These are phyloP conservation scores for Penicillium crustosum DNA, from an alignment of 2,329 filamentous ascomycete species.

Conservation along the genomic window DNA sequence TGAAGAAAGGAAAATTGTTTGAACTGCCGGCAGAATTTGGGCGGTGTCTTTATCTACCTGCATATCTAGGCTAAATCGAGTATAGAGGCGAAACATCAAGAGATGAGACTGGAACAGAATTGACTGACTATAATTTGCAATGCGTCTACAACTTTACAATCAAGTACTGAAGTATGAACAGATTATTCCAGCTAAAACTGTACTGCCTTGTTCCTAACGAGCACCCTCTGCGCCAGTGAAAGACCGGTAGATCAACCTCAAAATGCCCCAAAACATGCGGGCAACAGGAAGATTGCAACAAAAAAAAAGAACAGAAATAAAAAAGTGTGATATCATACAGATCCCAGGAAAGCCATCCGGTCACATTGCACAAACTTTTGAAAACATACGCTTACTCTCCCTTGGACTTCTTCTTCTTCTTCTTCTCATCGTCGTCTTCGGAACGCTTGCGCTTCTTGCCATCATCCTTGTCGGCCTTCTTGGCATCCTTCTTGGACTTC, in stretches of 20 bases:
- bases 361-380: conserved; percentile 38
- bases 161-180: conserved; percentile 23
- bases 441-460: conserved; percentile 71
- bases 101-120: neutral
- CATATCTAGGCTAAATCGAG: neutral
- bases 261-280: conserved; percentile 29
- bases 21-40: conserved; percentile 25
- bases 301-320: conserved; percentile 26
- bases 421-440: conserved; percentile 57
- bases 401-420: conserved; percentile 49
- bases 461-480: conserved; percentile 56
- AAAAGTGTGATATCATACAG: conserved; percentile 48
- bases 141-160: neutral
- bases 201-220: conserved; percentile 36
- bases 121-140: neutral
- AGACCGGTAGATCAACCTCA: conserved; percentile 30
- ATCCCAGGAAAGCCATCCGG: conserved; percentile 31
- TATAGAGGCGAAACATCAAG: neutral
- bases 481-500: conserved; percentile 65
- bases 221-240: conserved; percentile 32
- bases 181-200: conserved; percentile 31
- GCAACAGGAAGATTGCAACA: conserved; percentile 25
- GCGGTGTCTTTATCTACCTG: conserved; percentile 15
- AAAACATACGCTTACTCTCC: conserved; percentile 60
- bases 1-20: conserved; percentile 23